Evolutionary conservation across 805 yeast species (phyloP).

Genomic region (Candida nanaspora): DNA sequence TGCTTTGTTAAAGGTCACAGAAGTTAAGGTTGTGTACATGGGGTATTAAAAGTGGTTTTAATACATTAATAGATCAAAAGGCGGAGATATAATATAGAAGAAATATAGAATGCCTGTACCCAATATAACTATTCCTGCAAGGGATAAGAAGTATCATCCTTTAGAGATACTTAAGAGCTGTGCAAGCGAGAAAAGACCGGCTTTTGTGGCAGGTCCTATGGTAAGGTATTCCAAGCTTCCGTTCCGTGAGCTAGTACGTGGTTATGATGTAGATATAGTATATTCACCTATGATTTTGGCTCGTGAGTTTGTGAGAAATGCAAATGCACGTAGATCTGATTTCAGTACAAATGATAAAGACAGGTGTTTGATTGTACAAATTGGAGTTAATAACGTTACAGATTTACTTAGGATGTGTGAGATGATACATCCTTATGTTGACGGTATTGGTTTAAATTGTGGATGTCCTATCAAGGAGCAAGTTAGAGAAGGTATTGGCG

Average conservation of each 20-base stretch:
- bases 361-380: constrained; percentile 74
- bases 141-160: constrained; percentile 45
- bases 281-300: constrained; percentile 97
- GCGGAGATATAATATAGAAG: too few species aligned
- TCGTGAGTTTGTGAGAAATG: constrained; percentile 84
- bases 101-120: too few species aligned
- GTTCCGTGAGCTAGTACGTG: constrained; percentile 72
- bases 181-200: constrained; percentile 43
- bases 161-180: constrained; percentile 42
- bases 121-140: too few species aligned
- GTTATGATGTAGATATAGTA: constrained; percentile 71
- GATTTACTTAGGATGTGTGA: constrained; percentile 80
- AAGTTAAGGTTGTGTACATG: too few species aligned
- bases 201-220: constrained; percentile 86
- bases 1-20: too few species aligned
- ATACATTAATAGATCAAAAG: too few species aligned
- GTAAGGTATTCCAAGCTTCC: constrained; percentile 93
- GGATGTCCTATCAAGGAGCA: constrained; percentile 98
- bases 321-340: constrained; percentile 73
- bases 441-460: constrained; percentile 92
- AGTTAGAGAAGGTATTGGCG: constrained; percentile 93
- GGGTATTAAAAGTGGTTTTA: too few species aligned
- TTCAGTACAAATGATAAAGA: constrained; percentile 74
- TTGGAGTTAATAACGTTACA: constrained; percentile 79
- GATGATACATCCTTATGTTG: constrained; percentile 85